Conservation (phyloP, 176 grass and related monocot genomes). For the Cocos nucifera region DNA sequence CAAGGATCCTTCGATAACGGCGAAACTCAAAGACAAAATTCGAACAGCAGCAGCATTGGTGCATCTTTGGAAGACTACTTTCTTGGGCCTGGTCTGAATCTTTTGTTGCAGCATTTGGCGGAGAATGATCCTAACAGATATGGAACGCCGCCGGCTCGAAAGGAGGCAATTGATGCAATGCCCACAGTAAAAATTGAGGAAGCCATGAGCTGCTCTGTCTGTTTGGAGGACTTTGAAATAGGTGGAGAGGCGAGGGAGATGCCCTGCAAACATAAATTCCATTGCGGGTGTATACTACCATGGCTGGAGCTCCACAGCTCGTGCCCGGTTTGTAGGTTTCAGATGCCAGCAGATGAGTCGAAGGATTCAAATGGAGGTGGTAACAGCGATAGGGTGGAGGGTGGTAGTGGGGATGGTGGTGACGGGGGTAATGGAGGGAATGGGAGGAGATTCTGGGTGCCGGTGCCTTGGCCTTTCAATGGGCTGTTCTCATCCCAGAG, state of each 20-base stretch:
- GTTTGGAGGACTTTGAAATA: conserved; percentile 62
- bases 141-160: conserved; percentile 56
- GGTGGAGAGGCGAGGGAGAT: conserved; percentile 64
- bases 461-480: conserved; percentile 8
- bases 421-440: background rate
- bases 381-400: conserved; percentile 12
- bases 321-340: conserved; percentile 75
- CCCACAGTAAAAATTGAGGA: conserved; percentile 38
- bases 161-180: conserved; percentile 66
- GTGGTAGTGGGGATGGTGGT: conserved; percentile 2
- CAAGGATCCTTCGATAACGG: conserved; percentile 12
- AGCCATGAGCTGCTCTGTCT: conserved; percentile 52
- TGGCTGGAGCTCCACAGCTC: conserved; percentile 90
- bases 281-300: conserved; percentile 55
- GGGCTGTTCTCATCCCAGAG: conserved; percentile 6
- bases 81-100: conserved; percentile 58
- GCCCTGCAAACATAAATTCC: conserved; percentile 85
- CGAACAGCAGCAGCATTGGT: conserved; percentile 8
- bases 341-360: conserved; percentile 55
- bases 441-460: conserved; percentile 5
- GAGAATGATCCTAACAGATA: conserved; percentile 48
- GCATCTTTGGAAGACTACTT: conserved; percentile 55
- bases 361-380: conserved; percentile 22
- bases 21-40: conserved; percentile 5
- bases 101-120: conserved; percentile 63